Percentiles rank a stretch among this genome's conserved stretches.
Conservation (phyloP, 495 filamentous ascomycete species). For the Copromyces sp. region DNA sequence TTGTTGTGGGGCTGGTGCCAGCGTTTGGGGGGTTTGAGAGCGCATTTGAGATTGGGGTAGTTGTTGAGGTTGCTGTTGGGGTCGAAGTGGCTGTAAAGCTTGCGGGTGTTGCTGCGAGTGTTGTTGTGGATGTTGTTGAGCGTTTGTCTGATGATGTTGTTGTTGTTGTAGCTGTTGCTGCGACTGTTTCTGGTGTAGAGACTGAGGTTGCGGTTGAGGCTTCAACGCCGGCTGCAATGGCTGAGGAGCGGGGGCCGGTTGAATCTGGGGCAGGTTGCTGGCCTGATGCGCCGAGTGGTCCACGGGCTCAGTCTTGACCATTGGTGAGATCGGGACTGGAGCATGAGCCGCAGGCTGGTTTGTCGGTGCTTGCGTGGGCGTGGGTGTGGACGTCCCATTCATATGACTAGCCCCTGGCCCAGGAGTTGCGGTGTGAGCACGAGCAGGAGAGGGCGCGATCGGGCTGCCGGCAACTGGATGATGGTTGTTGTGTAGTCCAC, state of each 20-base stretch:
- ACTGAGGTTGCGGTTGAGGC: conserved; percentile 6
- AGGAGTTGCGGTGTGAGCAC: conserved; percentile 6
- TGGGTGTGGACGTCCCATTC: background rate
- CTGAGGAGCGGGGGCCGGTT: conserved; percentile 15
- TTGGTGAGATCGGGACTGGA: conserved; percentile 11
- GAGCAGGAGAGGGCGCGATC: conserved; percentile 6
- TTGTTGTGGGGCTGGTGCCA: background rate
- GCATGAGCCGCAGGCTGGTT: background rate
- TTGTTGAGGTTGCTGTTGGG: background rate
- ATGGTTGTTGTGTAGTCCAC: conserved; percentile 31
- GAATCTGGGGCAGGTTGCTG: conserved; percentile 17
- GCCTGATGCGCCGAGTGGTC: conserved; percentile 11
- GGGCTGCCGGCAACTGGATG: conserved; percentile 5
- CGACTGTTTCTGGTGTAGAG: conserved; percentile 2
- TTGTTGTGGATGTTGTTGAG: background rate
- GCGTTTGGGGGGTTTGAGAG: background rate
- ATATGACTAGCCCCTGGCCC: background rate
- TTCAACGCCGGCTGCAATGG: conserved; percentile 9
- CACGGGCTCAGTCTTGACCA: conserved; percentile 15
- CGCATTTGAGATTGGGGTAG: background rate
- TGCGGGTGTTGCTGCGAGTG: background rate
- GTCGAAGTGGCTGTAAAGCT: background rate
- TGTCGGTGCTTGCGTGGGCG: background rate
- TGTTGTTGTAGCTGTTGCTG: conserved; percentile 8
- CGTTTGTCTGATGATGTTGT: background rate